These are phyloP conservation scores for Plenodomus tracheiphilus DNA, from an alignment of 2,329 filamentous ascomycete species.

Conservation along the genomic window DNA sequence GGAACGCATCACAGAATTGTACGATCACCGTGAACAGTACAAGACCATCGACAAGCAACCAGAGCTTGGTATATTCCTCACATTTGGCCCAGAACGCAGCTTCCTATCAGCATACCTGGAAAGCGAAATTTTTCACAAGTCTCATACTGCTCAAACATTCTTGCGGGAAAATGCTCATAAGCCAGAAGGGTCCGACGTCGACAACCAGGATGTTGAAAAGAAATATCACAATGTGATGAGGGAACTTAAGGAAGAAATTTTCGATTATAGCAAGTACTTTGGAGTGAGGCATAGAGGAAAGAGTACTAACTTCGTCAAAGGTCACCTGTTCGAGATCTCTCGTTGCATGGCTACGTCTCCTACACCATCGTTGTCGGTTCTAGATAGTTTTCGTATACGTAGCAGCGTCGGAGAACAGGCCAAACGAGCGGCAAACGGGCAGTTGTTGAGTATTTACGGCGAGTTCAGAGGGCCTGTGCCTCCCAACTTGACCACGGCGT, in stretches of 20 bases:
- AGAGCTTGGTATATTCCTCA: neutral
- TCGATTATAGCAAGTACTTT: neutral
- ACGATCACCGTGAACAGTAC: neutral
- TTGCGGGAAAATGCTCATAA: neutral
- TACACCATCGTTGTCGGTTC: neutral
- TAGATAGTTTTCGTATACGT: neutral
- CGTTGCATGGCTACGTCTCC: neutral
- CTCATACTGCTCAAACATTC: neutral
- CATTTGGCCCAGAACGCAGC: neutral
- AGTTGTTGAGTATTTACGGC: slow-evolving; percentile 2
- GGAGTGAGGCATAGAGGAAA: neutral
- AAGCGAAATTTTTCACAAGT: neutral
- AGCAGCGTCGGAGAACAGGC: neutral
- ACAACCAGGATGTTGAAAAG: neutral
- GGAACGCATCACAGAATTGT: neutral
- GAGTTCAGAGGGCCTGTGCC: neutral
- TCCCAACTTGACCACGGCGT: neutral
- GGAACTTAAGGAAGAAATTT: neutral
- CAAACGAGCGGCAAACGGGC: slow-evolving; percentile 6
- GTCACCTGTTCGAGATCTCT: neutral
- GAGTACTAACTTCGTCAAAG: neutral
- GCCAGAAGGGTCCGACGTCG: neutral
- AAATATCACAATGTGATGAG: neutral
- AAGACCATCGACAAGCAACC: neutral
- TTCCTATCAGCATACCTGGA: neutral